A percentile compares a stretch with the other conserved stretches of the same genome.
Evolutionary conservation across 164 flowering plant species (phyloP).

Genomic region (Annona cherimola): DNA sequence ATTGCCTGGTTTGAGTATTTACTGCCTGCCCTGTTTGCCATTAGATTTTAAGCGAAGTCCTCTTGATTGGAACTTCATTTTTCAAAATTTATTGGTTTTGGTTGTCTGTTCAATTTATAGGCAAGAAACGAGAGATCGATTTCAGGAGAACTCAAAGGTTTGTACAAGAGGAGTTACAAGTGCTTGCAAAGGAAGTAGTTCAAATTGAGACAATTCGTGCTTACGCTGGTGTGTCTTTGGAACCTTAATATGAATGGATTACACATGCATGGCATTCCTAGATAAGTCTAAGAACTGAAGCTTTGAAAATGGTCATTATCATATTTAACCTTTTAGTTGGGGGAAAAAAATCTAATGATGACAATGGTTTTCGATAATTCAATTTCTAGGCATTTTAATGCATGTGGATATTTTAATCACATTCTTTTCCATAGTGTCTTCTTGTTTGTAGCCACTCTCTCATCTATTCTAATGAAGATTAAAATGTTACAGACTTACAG

Average conservation of each 20-base stretch:
- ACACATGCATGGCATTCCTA: not conserved
- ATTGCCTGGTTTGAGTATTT: not conserved
- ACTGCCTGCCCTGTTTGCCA: not conserved
- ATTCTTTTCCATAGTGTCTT: not conserved
- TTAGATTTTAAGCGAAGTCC: not conserved
- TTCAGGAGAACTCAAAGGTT: slow-evolving; percentile 7
- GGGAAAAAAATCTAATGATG: too few species aligned
- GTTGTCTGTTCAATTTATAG: not conserved
- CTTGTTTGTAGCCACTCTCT: too few species aligned
- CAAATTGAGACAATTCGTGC: slow-evolving; percentile 17
- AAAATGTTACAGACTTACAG: too few species aligned
- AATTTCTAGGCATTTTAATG: not conserved
- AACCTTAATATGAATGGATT: not conserved
- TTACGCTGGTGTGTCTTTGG: slow-evolving; percentile 19
- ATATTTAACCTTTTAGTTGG: too few species aligned
- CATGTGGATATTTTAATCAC: not conserved
- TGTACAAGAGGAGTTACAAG: slow-evolving; percentile 18
- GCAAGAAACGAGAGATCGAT: not conserved
- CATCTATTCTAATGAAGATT: too few species aligned
- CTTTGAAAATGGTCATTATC: not conserved
- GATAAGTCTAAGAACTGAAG: not conserved
- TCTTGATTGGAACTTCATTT: not conserved
- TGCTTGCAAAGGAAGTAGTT: slow-evolving; percentile 22
- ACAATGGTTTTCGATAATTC: too few species aligned
- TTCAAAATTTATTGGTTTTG: not conserved